A percentile compares a stretch with the other conserved stretches of the same genome.
Conservation (phyloP, 306 rosid genomes). For the Medicago lupulina region DNA sequence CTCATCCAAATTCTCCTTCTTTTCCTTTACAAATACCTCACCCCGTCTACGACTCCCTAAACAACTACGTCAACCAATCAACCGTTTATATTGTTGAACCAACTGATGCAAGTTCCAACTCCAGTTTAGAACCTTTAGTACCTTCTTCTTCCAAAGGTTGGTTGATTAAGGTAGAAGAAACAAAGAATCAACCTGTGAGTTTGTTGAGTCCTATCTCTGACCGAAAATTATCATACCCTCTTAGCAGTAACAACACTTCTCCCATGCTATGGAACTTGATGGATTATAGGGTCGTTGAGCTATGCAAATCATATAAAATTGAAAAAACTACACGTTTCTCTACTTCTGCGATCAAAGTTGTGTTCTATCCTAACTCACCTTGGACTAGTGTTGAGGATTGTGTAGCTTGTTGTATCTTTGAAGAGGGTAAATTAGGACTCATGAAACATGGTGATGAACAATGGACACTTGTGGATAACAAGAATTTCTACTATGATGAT, state of each 20-base stretch:
- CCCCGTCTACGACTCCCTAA: not conserved
- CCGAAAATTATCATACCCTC: slow-evolving; percentile 27
- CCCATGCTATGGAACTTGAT: slow-evolving; percentile 39
- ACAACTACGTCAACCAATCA: slow-evolving; percentile 28
- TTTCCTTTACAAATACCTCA: slow-evolving; percentile 49
- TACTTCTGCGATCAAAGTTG: not conserved
- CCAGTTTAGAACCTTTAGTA: not conserved
- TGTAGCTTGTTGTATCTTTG: slow-evolving; percentile 46
- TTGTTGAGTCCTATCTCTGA: slow-evolving; percentile 51
- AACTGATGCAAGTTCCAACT: not conserved
- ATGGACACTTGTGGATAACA: slow-evolving; percentile 52
- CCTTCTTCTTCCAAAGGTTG: slow-evolving; percentile 41
- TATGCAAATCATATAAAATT: slow-evolving; percentile 50
- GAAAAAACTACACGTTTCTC: not conserved
- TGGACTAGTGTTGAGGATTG: slow-evolving; percentile 41
- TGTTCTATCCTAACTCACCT: slow-evolving; percentile 25
- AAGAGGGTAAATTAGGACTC: slow-evolving; percentile 54
- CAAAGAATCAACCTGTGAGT: slow-evolving; percentile 26
- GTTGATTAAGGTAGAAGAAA: slow-evolving; percentile 52
- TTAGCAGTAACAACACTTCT: not conserved
- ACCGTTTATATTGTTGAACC: slow-evolving; percentile 51
- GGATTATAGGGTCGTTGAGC: slow-evolving; percentile 42
- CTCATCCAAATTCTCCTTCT: slow-evolving; percentile 38
- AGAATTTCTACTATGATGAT: slow-evolving; percentile 60
- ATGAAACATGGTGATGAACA: slow-evolving; percentile 49